These are phyloP conservation scores for Epichloe elymi DNA, from an alignment of 2,329 filamentous ascomycete species.

Conservation along the genomic window DNA sequence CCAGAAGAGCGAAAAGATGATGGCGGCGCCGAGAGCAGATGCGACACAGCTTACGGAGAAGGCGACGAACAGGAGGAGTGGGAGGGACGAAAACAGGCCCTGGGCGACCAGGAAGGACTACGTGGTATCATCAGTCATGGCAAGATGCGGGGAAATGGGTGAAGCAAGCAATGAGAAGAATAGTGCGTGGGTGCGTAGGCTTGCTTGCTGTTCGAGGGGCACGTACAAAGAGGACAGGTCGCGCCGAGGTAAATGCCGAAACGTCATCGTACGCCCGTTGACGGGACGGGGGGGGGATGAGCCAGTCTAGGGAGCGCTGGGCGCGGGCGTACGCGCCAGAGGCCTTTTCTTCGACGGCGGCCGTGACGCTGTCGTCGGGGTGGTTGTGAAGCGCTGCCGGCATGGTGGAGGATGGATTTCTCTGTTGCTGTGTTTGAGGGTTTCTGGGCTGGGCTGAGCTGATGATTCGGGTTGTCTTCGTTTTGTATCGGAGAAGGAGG, in stretches of 20 bases:
- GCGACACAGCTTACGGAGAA: constrained; percentile 51
- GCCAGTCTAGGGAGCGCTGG: constrained; percentile 32
- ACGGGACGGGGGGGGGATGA: constrained; percentile 48
- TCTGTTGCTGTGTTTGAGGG: neutral
- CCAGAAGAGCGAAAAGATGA: constrained; percentile 56
- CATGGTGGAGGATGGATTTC: neutral
- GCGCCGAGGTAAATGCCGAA: constrained; percentile 43
- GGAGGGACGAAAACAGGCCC: constrained; percentile 50
- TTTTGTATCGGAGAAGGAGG: too few species aligned
- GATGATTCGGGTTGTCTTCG: too few species aligned
- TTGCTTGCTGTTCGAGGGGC: too few species aligned
- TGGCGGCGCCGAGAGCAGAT: constrained; percentile 47
- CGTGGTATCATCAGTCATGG: neutral
- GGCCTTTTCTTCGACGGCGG: too few species aligned
- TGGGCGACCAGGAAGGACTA: constrained; percentile 58
- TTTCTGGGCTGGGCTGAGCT: neutral
- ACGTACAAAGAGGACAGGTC: constrained; percentile 58
- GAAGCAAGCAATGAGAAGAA: too few species aligned
- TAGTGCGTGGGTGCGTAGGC: too few species aligned
- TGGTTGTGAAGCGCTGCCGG: neutral
- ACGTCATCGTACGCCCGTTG: constrained; percentile 40
- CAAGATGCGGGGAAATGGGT: neutral
- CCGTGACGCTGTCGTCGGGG: too few species aligned
- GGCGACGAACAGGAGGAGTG: constrained; percentile 53
- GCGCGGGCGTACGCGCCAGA: constrained; percentile 25